phyloP scores from a whole-genome alignment of 140 eudicot genomes.

The Bidens hawaiensis region DNA sequence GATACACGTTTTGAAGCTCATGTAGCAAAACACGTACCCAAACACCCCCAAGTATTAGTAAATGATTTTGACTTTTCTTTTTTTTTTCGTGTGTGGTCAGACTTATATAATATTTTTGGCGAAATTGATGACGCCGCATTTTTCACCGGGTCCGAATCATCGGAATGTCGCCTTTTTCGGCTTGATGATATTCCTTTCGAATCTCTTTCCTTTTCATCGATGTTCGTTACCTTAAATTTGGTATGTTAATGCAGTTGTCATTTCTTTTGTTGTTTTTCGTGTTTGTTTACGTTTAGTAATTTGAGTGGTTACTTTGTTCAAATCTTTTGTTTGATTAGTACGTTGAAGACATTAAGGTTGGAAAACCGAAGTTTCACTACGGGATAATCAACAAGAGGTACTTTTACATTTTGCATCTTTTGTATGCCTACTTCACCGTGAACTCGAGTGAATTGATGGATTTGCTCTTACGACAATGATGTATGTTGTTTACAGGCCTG shows the following conservation, averaged over 20 bases:
- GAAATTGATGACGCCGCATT: conserved; percentile 70
- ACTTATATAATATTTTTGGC: conserved; percentile 83
- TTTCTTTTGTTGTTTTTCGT: not conserved
- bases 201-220: conserved; percentile 88
- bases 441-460: no score
- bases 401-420: not conserved
- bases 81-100: conserved; percentile 45
- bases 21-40: not conserved
- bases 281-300: not conserved
- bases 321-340: conserved; percentile 45
- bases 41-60: not conserved
- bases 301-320: not conserved
- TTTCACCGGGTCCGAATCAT: conserved; percentile 90
- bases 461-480: no score
- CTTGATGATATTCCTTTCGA: conserved; percentile 86
- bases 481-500: conserved; percentile 53
- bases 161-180: conserved; percentile 72
- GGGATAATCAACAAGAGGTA: conserved; percentile 90
- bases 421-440: no score
- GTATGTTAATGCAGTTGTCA: conserved; percentile 38
- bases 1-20: not conserved
- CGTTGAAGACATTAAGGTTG: conserved; percentile 68
- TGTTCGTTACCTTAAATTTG: conserved; percentile 84
- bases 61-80: not conserved
- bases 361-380: conserved; percentile 80